phyloP scores from a whole-genome alignment of 2,329 filamentous ascomycete species.

The Sarocladium oryzae region DNA sequence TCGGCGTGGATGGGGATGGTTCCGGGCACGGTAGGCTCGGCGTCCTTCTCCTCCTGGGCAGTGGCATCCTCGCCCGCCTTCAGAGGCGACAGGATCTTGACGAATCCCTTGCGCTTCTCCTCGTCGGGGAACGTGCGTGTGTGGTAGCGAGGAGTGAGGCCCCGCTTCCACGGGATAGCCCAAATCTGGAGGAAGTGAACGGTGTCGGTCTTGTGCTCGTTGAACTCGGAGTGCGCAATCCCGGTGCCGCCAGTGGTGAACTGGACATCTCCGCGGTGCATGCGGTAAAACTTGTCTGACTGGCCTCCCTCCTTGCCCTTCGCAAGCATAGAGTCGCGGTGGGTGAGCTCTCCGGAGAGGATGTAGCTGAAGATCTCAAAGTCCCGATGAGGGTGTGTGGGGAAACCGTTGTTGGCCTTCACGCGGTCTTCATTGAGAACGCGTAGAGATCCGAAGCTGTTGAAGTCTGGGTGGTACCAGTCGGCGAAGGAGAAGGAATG shows the following conservation, averaged over 20 bases:
- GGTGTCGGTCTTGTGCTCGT: conserved; percentile 62
- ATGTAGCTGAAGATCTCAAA: conserved; percentile 90
- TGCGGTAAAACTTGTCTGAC: conserved; percentile 60
- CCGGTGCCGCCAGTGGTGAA: conserved; percentile 83
- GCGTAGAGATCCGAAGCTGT: conserved; percentile 67
- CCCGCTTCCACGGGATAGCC: conserved; percentile 70
- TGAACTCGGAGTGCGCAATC: conserved; percentile 76
- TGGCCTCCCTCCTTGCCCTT: conserved; percentile 55
- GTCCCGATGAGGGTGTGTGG: conserved; percentile 77
- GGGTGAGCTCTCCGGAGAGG: conserved; percentile 77
- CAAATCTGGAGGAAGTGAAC: conserved; percentile 88
- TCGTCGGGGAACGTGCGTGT: conserved; percentile 67
- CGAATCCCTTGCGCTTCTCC: conserved; percentile 62
- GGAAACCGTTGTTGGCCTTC: conserved; percentile 66
- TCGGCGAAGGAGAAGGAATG: conserved; percentile 80
- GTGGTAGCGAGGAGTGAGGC: conserved; percentile 69
- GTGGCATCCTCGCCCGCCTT: conserved; percentile 59
- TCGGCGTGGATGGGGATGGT: conserved; percentile 82
- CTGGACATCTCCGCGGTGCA: conserved; percentile 77
- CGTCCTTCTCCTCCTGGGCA: conserved; percentile 55
- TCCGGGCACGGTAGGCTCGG: conserved; percentile 52
- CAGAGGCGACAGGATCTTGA: conserved; percentile 70
- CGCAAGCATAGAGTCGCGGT: conserved; percentile 77
- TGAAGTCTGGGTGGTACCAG: conserved; percentile 60
- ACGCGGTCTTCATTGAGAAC: conserved; percentile 90